Evolutionary conservation across 2,329 filamentous ascomycete genomes (phyloP).

Genomic region (Raffaelea deltoideospora): DNA sequence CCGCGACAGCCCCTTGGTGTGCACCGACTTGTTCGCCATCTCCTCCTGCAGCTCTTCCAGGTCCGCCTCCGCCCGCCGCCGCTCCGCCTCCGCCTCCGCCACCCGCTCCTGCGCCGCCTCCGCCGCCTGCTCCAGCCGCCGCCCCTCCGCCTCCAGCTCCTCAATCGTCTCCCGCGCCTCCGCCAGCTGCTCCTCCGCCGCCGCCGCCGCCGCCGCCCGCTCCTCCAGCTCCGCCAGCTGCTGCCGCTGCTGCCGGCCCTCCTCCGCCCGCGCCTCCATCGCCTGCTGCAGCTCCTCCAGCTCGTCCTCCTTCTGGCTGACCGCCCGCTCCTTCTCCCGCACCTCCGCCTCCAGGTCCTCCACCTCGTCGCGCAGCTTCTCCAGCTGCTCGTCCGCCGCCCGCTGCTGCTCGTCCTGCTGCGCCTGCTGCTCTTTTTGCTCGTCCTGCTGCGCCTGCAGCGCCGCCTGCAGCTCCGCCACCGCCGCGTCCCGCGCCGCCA

Average conservation of each 20-base stretch:
- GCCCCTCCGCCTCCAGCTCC: constrained; percentile 39
- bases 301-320: constrained; percentile 60
- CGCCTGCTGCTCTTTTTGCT: constrained; percentile 41
- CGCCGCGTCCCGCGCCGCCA: constrained; percentile 45
- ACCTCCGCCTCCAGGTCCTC: constrained; percentile 62
- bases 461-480: constrained; percentile 45
- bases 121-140: constrained; percentile 36
- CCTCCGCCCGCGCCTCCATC: constrained; percentile 42
- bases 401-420: constrained; percentile 46
- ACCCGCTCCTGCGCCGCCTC: constrained; percentile 39
- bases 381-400: constrained; percentile 42
- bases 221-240: constrained; percentile 45
- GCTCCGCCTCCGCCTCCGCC: constrained; percentile 36
- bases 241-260: constrained; percentile 30
- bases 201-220: constrained; percentile 43
- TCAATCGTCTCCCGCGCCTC: constrained; percentile 43
- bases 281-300: constrained; percentile 38
- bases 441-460: constrained; percentile 39
- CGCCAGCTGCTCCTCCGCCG: constrained; percentile 33
- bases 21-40: constrained; percentile 64
- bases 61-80: constrained; percentile 41
- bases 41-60: constrained; percentile 58
- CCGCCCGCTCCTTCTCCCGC: constrained; percentile 57
- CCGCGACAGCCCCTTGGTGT: constrained; percentile 57
- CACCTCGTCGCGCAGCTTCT: constrained; percentile 58